Conservation (phyloP, 768 basidiomycete species). For the Obba rivulosa region DNA sequence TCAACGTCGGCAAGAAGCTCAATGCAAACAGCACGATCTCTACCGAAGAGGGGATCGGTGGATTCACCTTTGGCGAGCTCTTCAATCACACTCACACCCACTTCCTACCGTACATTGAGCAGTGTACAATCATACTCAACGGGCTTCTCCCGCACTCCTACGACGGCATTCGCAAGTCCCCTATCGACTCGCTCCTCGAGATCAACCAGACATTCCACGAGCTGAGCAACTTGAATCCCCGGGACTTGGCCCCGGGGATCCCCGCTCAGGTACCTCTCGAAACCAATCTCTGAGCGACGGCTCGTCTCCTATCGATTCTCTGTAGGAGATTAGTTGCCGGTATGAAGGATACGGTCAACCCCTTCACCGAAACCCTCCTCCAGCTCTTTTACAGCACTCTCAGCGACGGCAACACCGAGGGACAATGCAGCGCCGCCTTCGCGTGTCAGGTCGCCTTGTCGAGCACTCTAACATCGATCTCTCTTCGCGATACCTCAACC, state of each 20-base stretch:
- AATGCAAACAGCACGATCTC: slow-evolving; percentile 95
- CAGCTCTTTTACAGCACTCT: slow-evolving; percentile 83
- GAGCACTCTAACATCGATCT: slow-evolving; percentile 83
- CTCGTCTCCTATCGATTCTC: slow-evolving; percentile 86
- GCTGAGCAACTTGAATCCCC: slow-evolving; percentile 70
- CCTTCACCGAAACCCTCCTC: slow-evolving; percentile 75
- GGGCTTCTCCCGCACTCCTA: slow-evolving; percentile 86
- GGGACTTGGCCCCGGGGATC: slow-evolving; percentile 78
- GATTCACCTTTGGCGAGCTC: slow-evolving; percentile 89
- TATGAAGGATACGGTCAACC: slow-evolving; percentile 81
- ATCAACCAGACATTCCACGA: slow-evolving; percentile 91
- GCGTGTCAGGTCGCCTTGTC: slow-evolving; percentile 86
- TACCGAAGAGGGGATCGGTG: slow-evolving; percentile 98
- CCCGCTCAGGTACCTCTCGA: slow-evolving; percentile 49
- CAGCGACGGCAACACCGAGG: slow-evolving; percentile 79
- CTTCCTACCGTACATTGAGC: slow-evolving; percentile 90
- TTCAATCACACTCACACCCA: slow-evolving; percentile 76
- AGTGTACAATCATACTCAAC: slow-evolving; percentile 72
- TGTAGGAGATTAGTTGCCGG: slow-evolving; percentile 95
- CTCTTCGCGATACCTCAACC: slow-evolving; percentile 68
- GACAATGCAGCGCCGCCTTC: slow-evolving; percentile 94
- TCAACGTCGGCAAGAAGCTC: slow-evolving; percentile 81
- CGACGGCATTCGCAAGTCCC: slow-evolving; percentile 94
- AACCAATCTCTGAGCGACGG: slow-evolving; percentile 85
- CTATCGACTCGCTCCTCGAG: slow-evolving; percentile 82